phyloP scores from a whole-genome alignment of 768 basidiomycete genomes.

The Russula earlei region DNA sequence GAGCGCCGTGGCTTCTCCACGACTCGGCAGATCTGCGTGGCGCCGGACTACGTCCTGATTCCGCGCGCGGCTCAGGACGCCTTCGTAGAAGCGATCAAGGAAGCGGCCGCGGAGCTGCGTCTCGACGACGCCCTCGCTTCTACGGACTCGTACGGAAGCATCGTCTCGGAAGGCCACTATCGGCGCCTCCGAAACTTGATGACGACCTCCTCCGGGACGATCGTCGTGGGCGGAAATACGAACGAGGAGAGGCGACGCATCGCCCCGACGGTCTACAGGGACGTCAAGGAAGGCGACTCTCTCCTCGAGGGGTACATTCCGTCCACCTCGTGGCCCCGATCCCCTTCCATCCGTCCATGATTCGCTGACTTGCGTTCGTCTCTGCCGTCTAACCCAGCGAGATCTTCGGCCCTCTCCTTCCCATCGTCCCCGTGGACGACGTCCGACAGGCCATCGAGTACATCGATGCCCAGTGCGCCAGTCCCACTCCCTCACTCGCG shows the following conservation, averaged over 20 bases:
- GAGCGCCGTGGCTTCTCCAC: too few relatives aligned
- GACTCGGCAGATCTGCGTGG: conserved; percentile 30
- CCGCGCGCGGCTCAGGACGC: conserved; percentile 35
- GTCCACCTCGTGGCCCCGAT: not conserved
- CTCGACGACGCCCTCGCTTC: conserved; percentile 42
- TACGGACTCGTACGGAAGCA: conserved; percentile 35
- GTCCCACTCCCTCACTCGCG: not conserved
- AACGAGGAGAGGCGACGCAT: conserved; percentile 35
- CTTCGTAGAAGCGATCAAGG: conserved; percentile 37
- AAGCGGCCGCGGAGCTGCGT: conserved; percentile 40
- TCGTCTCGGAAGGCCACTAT: conserved; percentile 48
- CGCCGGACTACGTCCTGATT: conserved; percentile 39
- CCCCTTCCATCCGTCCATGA: not conserved
- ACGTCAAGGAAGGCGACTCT: conserved; percentile 45
- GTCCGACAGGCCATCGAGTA: conserved; percentile 48
- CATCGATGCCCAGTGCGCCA: conserved; percentile 40
- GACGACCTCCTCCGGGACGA: conserved; percentile 42
- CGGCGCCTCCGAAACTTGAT: conserved; percentile 44
- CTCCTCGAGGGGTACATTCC: conserved; percentile 48
- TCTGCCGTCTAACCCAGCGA: conserved; percentile 36
- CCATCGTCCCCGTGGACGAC: conserved; percentile 48
- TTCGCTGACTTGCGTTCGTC: not conserved
- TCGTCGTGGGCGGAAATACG: conserved; percentile 44
- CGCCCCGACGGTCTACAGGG: conserved; percentile 50
- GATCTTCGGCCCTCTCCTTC: conserved; percentile 63